Percentiles rank a stretch among this genome's conserved stretches.
These are phyloP conservation scores for Candida parachauliodes DNA, from an alignment of 805 yeast genomes.

Conservation along the genomic window DNA sequence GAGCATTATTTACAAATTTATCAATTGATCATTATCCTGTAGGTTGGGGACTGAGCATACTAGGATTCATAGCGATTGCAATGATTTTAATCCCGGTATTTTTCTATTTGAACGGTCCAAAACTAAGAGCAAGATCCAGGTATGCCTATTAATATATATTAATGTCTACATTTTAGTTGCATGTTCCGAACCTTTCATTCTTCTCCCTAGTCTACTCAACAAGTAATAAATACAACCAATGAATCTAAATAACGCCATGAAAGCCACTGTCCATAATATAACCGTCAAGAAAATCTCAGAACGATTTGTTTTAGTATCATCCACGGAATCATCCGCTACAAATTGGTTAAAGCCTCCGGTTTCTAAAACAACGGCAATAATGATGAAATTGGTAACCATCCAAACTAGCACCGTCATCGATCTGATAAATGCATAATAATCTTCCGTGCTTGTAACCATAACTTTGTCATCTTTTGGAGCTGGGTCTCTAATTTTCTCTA, in stretches of 20 bases:
- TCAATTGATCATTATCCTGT: slow-evolving; percentile 50
- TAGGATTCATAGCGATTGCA: slow-evolving; percentile 42
- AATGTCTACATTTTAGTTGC: slow-evolving; percentile 9
- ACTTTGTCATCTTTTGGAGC: slow-evolving; percentile 25
- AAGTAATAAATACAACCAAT: slow-evolving; percentile 52
- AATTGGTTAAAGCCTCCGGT: slow-evolving; percentile 45
- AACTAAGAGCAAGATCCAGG: slow-evolving; percentile 40
- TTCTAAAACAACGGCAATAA: slow-evolving; percentile 40
- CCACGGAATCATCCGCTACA: slow-evolving; percentile 21
- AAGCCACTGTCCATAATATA: slow-evolving; percentile 59
- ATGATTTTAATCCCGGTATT: slow-evolving; percentile 47
- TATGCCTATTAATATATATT: slow-evolving; percentile 19
- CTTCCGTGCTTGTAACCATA: slow-evolving; percentile 33
- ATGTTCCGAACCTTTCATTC: slow-evolving; percentile 13
- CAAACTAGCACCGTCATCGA: slow-evolving; percentile 45
- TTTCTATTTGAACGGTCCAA: slow-evolving; percentile 41
- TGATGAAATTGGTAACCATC: slow-evolving; percentile 42
- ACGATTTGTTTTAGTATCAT: slow-evolving; percentile 28
- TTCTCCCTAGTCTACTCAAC: slow-evolving; percentile 26
- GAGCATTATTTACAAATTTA: slow-evolving; percentile 52
- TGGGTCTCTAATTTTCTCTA: slow-evolving; percentile 49
- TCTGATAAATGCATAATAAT: slow-evolving; percentile 43
- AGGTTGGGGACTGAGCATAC: slow-evolving; percentile 53
- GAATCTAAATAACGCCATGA: slow-evolving; percentile 55
- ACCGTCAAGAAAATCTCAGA: slow-evolving; percentile 46